phyloP scores from a whole-genome alignment of 495 filamentous ascomycete species.

The Penicillium pulvis region DNA sequence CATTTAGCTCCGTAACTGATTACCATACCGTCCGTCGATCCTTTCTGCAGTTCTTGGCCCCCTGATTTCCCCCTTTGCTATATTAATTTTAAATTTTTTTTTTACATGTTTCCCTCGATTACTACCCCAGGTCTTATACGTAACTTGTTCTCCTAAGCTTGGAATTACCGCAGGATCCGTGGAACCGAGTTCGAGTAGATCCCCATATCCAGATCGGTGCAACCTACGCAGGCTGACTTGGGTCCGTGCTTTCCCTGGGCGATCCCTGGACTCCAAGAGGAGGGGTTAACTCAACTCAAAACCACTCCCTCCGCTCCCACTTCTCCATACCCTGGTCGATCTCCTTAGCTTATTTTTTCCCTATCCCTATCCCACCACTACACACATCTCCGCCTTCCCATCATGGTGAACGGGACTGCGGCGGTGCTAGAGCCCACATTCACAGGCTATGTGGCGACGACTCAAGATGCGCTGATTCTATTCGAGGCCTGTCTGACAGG shows the following conservation, averaged over 20 bases:
- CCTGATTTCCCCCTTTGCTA: conserved; percentile 5
- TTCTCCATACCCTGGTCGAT: conserved; percentile 42
- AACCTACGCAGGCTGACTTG: conserved; percentile 29
- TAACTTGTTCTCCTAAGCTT: conserved; percentile 18
- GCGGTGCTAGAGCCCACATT: conserved; percentile 60
- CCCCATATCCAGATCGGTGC: conserved; percentile 35
- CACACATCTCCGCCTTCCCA: conserved; percentile 20
- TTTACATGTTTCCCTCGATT: background rate
- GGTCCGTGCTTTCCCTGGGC: conserved; percentile 42
- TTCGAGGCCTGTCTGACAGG: conserved; percentile 76
- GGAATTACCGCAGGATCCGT: conserved; percentile 39
- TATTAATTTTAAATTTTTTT: background rate
- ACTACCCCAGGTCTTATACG: background rate
- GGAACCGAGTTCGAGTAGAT: conserved; percentile 35
- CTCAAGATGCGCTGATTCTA: conserved; percentile 72
- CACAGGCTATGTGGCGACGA: conserved; percentile 67
- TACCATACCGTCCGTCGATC: conserved; percentile 4
- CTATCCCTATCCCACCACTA: background rate
- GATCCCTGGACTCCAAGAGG: conserved; percentile 37
- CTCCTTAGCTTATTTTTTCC: conserved; percentile 32
- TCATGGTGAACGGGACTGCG: conserved; percentile 49
- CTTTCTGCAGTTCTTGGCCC: conserved; percentile 11
- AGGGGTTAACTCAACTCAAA: conserved; percentile 42
- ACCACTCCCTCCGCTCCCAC: conserved; percentile 25
- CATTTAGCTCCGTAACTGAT: background rate